A percentile compares a stretch with the other conserved stretches of the same genome.
Evolutionary conservation across 148 eudicot species (phyloP).

Genomic region (Vaccinium vitisidaea): DNA sequence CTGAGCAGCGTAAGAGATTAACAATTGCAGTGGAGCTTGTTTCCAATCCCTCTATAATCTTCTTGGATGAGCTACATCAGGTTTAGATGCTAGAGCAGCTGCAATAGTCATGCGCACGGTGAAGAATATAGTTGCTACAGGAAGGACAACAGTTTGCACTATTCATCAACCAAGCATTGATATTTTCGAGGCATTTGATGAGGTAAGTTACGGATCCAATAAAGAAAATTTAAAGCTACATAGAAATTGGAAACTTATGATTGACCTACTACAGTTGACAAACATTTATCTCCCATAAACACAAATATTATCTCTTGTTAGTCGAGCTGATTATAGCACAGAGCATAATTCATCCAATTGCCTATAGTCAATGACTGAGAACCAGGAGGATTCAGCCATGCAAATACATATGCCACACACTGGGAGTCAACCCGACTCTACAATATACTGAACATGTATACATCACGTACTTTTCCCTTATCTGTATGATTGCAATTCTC

Average conservation of each 20-base stretch:
- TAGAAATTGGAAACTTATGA: neutral
- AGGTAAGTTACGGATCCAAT: constrained; percentile 33
- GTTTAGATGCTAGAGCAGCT: constrained; percentile 73
- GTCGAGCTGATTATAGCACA: neutral
- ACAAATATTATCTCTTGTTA: neutral
- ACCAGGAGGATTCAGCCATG: neutral
- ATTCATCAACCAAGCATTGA: constrained; percentile 69
- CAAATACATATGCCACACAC: neutral
- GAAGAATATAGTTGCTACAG: constrained; percentile 51
- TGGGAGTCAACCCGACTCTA: neutral
- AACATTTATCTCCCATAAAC: too few relatives aligned
- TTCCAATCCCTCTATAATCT: constrained; percentile 64
- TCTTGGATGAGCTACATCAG: constrained; percentile 78
- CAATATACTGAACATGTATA: neutral
- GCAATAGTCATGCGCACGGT: constrained; percentile 70
- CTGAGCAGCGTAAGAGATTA: constrained; percentile 63
- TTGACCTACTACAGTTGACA: neutral
- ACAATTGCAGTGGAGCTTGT: constrained; percentile 73
- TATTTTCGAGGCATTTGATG: constrained; percentile 67
- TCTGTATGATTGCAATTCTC: neutral
- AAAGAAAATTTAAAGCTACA: neutral
- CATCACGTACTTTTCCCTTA: neutral
- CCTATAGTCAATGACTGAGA: neutral
- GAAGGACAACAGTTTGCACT: constrained; percentile 64
- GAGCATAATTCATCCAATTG: neutral